Conservation (phyloP, 2,329 filamentous ascomycete genomes). For the Lojkania enalia region DNA sequence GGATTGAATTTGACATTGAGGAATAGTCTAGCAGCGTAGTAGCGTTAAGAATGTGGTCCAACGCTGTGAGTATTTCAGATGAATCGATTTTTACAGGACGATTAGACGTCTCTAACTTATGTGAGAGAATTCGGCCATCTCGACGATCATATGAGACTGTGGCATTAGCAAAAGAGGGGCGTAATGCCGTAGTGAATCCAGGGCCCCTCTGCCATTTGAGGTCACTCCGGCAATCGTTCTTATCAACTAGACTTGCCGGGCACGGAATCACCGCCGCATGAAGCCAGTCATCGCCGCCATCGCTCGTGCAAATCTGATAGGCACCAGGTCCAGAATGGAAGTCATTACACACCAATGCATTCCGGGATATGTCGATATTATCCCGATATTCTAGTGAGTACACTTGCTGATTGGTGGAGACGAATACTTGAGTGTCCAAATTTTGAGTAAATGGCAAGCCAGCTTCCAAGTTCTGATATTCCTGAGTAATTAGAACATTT, state of each 20-base stretch:
- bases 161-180: constrained; percentile 13
- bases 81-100: constrained; percentile 5
- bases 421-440: constrained; percentile 10
- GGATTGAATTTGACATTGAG: constrained; percentile 13
- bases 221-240: constrained; percentile 3
- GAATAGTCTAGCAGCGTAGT: not conserved
- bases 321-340: constrained; percentile 12
- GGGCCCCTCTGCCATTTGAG: constrained; percentile 7
- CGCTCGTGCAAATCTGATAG: constrained; percentile 12
- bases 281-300: constrained; percentile 9
- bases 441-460: constrained; percentile 3
- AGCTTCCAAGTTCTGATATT: constrained; percentile 16
- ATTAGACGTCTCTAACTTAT: constrained; percentile 8
- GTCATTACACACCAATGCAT: constrained; percentile 4
- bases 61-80: constrained; percentile 6
- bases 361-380: constrained; percentile 8
- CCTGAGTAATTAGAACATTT: constrained; percentile 15
- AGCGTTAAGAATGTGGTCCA: constrained; percentile 12
- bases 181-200: constrained; percentile 15
- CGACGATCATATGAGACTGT: constrained; percentile 16
- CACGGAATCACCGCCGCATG: constrained; percentile 12
- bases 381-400: constrained; percentile 16
- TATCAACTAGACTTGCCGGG: constrained; percentile 8
- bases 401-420: constrained; percentile 14
- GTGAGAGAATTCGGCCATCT: constrained; percentile 13